Evolutionary conservation across 495 filamentous ascomycete genomes (phyloP), one percentile per base, ranked within the genome.

Genomic region (Zalerion maritima): DNA sequence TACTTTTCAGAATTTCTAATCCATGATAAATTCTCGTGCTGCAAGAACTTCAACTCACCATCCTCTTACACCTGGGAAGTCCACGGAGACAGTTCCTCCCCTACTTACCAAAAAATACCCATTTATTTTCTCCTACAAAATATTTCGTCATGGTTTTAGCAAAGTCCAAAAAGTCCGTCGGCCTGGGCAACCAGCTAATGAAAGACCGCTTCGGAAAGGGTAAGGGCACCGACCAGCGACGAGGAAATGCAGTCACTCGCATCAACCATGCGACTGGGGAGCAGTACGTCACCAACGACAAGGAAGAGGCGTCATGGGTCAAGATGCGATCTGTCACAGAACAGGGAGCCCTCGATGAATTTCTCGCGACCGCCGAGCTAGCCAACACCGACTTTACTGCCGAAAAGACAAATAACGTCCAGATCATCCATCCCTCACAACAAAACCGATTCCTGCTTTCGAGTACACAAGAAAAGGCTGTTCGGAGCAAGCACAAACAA

Each of bases 291-390:
- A 79, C 78, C 33, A 82, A 80, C 36, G 67, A 69, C 34, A 69
- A 64, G 37, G 73, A 79, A 46, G 78, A 89, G 47, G 81, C 78
- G 29, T 60, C 71, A 40, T 86, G 80, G 79, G 73, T 85, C 44
- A 96, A 94, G 64, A 94, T 97, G 87, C 82, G 86, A 55, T 87
- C 80, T 58, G 79, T 96, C 41, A 99, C 91, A 14, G 87, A 96
- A 62, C 91, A 99, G 58, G 87, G 74, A 33, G 84, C 87, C 21
- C 71, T 97, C 29, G 89, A 97, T 56, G 71, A 73, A 45, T 65
- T 69, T 46, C 40, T 66, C 35, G 64, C 65, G 9, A 94, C 87
- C 16, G 87, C 87, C 39, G 85, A 96, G 56, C 64, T 99, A 40
- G 91, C 91, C 12, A 86, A 84, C 26, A 99, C 91, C 34, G 91